Percentiles rank a stretch among this genome's conserved stretches.
phyloP scores from a whole-genome alignment of 257 asterid species.

The Phtheirospermum japonicum region DNA sequence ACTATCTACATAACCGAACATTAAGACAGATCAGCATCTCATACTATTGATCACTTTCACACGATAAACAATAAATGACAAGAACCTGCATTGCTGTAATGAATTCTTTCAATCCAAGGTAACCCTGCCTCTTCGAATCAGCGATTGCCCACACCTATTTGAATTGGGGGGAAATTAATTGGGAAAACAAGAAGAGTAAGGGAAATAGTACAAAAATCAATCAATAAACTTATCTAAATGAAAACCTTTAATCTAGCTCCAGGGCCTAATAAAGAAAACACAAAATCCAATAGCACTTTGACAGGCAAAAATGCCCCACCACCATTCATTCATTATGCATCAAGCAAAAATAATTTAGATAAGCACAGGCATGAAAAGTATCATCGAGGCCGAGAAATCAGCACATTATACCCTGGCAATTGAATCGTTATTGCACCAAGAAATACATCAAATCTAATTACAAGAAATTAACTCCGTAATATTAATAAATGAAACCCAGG shows the following conservation, averaged over 20 bases:
- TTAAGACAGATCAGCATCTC: slow-evolving; percentile 30
- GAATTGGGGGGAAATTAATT: slow-evolving; percentile 1
- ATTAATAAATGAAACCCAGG: neutral
- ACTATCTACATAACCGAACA: slow-evolving; percentile 50
- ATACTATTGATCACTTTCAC: slow-evolving; percentile 3
- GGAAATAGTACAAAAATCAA: slow-evolving; percentile 1
- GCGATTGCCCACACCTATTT: slow-evolving; percentile 92
- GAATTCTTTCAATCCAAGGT: slow-evolving; percentile 88
- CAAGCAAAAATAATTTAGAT: slow-evolving; percentile 11
- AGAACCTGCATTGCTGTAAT: slow-evolving; percentile 84
- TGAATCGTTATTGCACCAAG: neutral
- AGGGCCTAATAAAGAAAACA: slow-evolving; percentile 12
- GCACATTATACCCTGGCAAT: slow-evolving; percentile 3
- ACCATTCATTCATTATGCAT: neutral
- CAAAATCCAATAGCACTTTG: neutral
- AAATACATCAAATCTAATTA: neutral
- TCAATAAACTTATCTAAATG: neutral
- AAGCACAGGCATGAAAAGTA: neutral
- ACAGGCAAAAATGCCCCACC: slow-evolving; percentile 7
- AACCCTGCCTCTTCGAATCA: slow-evolving; percentile 92
- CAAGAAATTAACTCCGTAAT: slow-evolving; percentile 3
- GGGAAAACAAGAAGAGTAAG: slow-evolving; percentile 17
- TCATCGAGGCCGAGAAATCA: neutral
- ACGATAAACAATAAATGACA: slow-evolving; percentile 18
- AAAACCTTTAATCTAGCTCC: slow-evolving; percentile 12